A percentile compares a stretch with the other conserved stretches of the same genome.
phyloP scores from a whole-genome alignment of 1,139 yeast genomes.

The Sugiyamaella paludigena region DNA sequence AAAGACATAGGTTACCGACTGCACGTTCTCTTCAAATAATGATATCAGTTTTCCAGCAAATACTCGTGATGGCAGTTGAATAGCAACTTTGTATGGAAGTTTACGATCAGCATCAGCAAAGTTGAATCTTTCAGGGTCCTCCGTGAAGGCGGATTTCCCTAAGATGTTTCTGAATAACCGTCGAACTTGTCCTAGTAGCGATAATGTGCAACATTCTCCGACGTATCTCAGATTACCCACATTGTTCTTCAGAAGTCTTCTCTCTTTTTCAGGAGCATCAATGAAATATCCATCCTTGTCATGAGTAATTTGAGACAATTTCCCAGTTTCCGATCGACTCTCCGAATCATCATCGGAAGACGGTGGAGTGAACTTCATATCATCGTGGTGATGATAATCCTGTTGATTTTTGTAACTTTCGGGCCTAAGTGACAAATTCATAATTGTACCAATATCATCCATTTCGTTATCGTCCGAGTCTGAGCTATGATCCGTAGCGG shows the following conservation, averaged over 20 bases:
- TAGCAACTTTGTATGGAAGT: constrained; percentile 23
- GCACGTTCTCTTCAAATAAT: constrained; percentile 39
- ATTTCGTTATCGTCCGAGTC: neutral
- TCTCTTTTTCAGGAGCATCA: neutral
- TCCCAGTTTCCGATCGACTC: neutral
- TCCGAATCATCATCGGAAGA: neutral
- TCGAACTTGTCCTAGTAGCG: constrained; percentile 37
- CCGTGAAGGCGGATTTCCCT: constrained; percentile 38
- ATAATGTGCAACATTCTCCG: constrained; percentile 39
- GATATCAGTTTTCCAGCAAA: constrained; percentile 36
- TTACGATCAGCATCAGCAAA: constrained; percentile 38
- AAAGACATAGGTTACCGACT: constrained; percentile 40
- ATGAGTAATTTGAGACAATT: no score
- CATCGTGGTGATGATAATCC: no score
- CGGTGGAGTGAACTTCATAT: no score
- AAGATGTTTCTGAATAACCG: constrained; percentile 32
- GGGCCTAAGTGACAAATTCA: no score
- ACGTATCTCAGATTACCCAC: constrained; percentile 28
- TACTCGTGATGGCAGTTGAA: constrained; percentile 35
- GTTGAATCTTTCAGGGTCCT: constrained; percentile 39
- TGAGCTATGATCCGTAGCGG: neutral
- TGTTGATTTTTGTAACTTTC: no score
- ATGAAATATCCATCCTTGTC: neutral
- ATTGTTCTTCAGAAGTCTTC: neutral
- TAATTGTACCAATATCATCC: neutral